Evolutionary conservation across 305 asterid genomes (phyloP).

Genomic region (Salvia sclarea): DNA sequence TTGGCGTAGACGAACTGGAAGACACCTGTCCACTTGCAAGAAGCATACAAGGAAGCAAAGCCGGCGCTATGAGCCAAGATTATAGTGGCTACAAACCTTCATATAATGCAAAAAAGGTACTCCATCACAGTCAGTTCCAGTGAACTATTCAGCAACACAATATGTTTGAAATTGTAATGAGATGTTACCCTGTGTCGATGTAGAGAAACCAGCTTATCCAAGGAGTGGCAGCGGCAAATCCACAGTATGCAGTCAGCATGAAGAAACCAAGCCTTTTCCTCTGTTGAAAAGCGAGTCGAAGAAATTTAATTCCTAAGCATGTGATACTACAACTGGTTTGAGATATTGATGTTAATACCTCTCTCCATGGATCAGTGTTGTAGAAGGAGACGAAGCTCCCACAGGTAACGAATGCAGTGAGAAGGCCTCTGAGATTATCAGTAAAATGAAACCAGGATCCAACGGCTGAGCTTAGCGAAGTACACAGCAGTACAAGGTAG

Average conservation of each 20-base stretch:
- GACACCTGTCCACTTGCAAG: neutral
- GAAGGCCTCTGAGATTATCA: neutral
- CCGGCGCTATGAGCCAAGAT: constrained; percentile 11
- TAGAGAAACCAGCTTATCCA: neutral
- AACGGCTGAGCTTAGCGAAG: constrained; percentile 1
- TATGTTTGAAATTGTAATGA: too few relatives aligned
- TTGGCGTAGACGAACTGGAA: too few relatives aligned
- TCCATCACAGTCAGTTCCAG: too few relatives aligned
- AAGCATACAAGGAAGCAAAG: neutral
- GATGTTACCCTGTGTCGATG: constrained; percentile 5
- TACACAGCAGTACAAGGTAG: constrained; percentile 12
- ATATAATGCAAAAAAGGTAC: too few relatives aligned
- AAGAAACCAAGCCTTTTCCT: neutral
- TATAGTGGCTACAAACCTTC: constrained; percentile 9
- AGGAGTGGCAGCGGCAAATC: constrained; percentile 8
- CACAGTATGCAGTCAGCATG: neutral
- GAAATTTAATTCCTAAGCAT: too few relatives aligned
- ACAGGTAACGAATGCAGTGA: neutral
- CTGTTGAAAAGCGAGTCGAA: neutral
- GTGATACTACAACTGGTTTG: too few relatives aligned
- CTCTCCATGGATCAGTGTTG: constrained; percentile 7
- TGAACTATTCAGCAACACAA: too few relatives aligned
- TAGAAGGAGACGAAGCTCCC: constrained; percentile 2
- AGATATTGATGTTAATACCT: constrained; percentile 16
- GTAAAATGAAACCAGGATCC: neutral